Base-by-base conservation (phyloP, 2,329 filamentous ascomycete genomes). In the Fusarium fracticaudum region DNA sequence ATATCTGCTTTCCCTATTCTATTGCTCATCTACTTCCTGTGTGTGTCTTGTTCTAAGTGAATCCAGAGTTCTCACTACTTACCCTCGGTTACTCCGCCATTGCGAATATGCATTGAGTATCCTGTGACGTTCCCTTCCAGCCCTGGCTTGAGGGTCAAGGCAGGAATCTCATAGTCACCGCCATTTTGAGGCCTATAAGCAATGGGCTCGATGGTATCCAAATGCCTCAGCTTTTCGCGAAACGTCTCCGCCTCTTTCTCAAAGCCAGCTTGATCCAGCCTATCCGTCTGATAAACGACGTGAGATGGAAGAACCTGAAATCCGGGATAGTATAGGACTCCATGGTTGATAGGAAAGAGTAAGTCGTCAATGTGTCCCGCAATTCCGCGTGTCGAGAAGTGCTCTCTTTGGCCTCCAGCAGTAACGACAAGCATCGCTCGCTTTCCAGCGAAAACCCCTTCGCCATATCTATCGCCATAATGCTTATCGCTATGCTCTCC, bases 391-490 rank as follows among this genome's bases (percentile, higher is more conserved):
- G 55, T 22, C n/a, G 59, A 70, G 35, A 41, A 73, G 41, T 67
- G 62, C 18, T 73, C 62, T 24, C 22, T 37, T 35, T 47, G 47
- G 1, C 69, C 50, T 8, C 61, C 66, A 1, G 18, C 24, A 9
- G 66, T 73, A 3, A 59, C 41, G 5, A 63, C 15, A 22, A 67
- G 38, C 65, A 73, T 64, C 9, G 65, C 65, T 13, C 71, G 59
- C 26, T 67, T 73, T 14, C 60, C 51, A 4, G 33, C 18, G 5
- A 72, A n/a, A 0, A 20, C 40, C 11, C 71, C 71, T 10, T 73
- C 71, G 8, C 69, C 71, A n/a, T 67, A 73, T 43, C 69, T 57
- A 24, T 73, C 69, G 6, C 69, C 69, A 55, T 51, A 73, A 12
- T 41, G 65, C 18, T 50, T 48, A 1, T 66, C 66, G 12, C 22